Evolutionary conservation across 805 yeast species (phyloP).

Genomic region (Metschnikowia amazonensis): DNA sequence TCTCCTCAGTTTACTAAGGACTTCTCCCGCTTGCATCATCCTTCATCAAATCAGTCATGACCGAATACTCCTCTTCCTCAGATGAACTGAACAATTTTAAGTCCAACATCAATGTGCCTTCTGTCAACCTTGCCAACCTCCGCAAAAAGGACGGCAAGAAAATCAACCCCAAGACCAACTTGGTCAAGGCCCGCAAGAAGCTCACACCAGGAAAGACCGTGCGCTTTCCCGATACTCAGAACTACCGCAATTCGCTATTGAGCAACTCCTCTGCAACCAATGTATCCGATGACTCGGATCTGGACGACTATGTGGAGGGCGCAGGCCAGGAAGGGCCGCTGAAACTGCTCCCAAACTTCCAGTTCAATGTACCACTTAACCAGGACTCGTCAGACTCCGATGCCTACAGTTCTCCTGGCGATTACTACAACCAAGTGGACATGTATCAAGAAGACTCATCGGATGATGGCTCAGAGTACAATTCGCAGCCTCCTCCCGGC

Average conservation of each 20-base stretch:
- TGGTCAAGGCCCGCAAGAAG: slow-evolving; percentile 22
- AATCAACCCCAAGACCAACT: slow-evolving; percentile 14
- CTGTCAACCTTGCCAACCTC: slow-evolving; percentile 27
- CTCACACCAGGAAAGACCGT: slow-evolving; percentile 22
- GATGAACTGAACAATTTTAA: slow-evolving; percentile 28
- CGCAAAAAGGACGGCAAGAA: slow-evolving; percentile 16
- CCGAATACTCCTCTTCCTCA: slow-evolving; percentile 20
- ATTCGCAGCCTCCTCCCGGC: background rate
- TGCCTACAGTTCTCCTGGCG: slow-evolving; percentile 4
- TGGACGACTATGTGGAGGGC: background rate
- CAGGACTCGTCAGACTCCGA: slow-evolving; percentile 6
- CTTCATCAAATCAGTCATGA: background rate
- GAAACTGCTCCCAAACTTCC: slow-evolving; percentile 15
- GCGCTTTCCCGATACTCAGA: slow-evolving; percentile 27
- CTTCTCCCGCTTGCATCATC: too few species aligned
- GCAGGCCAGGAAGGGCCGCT: slow-evolving; percentile 1
- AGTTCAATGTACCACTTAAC: slow-evolving; percentile 8
- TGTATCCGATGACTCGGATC: slow-evolving; percentile 9
- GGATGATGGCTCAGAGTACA: slow-evolving; percentile 9
- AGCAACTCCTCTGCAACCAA: slow-evolving; percentile 26
- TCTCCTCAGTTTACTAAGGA: too few species aligned
- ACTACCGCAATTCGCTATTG: slow-evolving; percentile 26
- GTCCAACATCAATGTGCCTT: slow-evolving; percentile 31
- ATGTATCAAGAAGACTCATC: slow-evolving; percentile 18
- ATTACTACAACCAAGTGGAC: slow-evolving; percentile 5